These are phyloP conservation scores for Solidago caesia DNA, from an alignment of 129 eudicot genomes.

Conservation along the genomic window DNA sequence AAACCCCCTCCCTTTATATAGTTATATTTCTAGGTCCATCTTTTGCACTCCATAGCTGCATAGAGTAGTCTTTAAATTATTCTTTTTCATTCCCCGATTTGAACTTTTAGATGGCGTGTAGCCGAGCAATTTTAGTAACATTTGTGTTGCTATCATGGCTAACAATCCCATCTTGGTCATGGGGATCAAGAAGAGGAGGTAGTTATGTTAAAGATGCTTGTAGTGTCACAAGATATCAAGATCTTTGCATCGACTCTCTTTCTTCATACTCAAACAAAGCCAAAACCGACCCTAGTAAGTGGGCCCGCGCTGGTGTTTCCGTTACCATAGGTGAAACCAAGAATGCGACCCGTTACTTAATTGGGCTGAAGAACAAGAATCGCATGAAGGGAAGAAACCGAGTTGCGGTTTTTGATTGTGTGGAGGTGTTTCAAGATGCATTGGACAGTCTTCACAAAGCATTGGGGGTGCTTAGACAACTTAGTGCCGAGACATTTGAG, in stretches of 20 bases:
- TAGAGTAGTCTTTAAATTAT: constrained; percentile 8
- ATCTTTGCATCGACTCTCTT: constrained; percentile 61
- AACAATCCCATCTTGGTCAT: constrained; percentile 21
- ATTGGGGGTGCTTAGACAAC: constrained; percentile 58
- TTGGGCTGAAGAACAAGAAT: constrained; percentile 26
- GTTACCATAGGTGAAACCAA: constrained; percentile 77
- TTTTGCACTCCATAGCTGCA: constrained; percentile 10
- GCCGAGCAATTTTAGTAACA: constrained; percentile 13
- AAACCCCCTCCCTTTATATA: constrained; percentile 19
- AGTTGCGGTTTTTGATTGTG: constrained; percentile 60
- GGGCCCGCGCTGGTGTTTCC: constrained; percentile 95
- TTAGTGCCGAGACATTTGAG: constrained; percentile 38
- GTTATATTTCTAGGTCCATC: not conserved
- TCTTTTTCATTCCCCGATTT: not conserved
- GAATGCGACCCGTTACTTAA: constrained; percentile 36
- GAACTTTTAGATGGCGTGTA: constrained; percentile 5
- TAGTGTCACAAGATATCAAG: constrained; percentile 62
- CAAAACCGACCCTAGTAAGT: constrained; percentile 51
- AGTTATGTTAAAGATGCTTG: constrained; percentile 69
- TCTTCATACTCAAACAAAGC: constrained; percentile 64
- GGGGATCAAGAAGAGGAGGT: constrained; percentile 13
- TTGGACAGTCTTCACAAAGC: constrained; percentile 66
- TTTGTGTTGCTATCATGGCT: constrained; percentile 37
- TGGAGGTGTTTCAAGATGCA: constrained; percentile 59
- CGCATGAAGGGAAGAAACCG: constrained; percentile 39